Base-by-base conservation (phyloP, 2,329 filamentous ascomycete genomes). In the Nothopassalora personata region DNA sequence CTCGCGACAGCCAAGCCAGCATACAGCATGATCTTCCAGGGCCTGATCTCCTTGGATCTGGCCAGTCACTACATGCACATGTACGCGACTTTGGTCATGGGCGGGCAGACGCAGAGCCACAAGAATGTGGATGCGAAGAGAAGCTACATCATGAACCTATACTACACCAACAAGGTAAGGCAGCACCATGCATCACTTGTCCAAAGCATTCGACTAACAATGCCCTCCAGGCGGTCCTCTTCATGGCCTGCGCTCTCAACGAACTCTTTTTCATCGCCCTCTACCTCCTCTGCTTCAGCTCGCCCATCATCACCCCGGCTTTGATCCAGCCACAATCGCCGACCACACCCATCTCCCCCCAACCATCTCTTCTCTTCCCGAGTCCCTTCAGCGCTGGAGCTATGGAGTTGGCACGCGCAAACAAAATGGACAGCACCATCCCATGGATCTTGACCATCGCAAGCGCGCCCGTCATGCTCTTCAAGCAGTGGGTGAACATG, bases 61-160 rank as follows among this genome's bases (percentile, higher is more conserved):
- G 89, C 94, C 30, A 96, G 91, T 74, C 94, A 99, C 76, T 99
- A 97, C 74, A 93, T 97, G 81, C 94, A 99, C 79, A 99, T 99
- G 94, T 97, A 96, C 73, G 90, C 92, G 11, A 96, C 91, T 0
- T 80, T 97, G 70, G 87, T 87, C 65, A 94, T 96, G 85, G 91
- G 89, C 56, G 91, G 90, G 55, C 82, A 85, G 56, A 84, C 86
- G 18, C 79, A 84, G 67, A 90, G 91, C 79, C 94, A 99, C 80
- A 99, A 99, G 85, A 92, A 89, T 68, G 87, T 99, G 54, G 91
- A 96, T 72, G 87, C 89, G 76, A 89, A 84, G 73, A 82, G 91
- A 74, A 96, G 90, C 79, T 90, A 87, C 85, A 81, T 97, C 60
- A 78, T 99, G 74, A 94, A 96, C 76, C 80, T 95, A 59, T 99